Evolutionary conservation across 345 rosid genomes (phyloP).

Genomic region (Corymbia maculata): DNA sequence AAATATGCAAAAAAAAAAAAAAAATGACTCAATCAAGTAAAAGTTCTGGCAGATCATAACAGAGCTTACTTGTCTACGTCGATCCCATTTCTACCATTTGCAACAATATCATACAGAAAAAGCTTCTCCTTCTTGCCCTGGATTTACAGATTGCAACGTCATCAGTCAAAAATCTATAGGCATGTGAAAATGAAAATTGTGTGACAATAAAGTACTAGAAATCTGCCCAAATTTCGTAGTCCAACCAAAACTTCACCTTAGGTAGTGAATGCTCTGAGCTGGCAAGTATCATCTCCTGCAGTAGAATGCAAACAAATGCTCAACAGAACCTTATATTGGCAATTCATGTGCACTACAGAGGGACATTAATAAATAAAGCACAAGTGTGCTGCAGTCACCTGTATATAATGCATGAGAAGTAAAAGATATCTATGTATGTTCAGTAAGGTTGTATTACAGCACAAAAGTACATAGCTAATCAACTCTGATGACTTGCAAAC

Average conservation of each 20-base stretch:
- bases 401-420: not conserved
- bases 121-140: conserved; percentile 55
- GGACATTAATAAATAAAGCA: not conserved
- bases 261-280: conserved; percentile 48
- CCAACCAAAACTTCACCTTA: conserved; percentile 28
- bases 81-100: conserved; percentile 95
- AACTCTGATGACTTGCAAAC: not conserved
- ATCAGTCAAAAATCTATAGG: not conserved
- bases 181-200: not conserved
- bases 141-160: not conserved
- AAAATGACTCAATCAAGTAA: conserved; percentile 1
- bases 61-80: conserved; percentile 82
- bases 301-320: not conserved
- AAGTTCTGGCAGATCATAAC: not conserved
- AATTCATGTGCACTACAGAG: not conserved
- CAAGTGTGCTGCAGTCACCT: not conserved
- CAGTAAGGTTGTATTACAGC: not conserved
- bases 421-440: not conserved
- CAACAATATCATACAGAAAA: conserved; percentile 91
- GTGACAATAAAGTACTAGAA: not conserved
- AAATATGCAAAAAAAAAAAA: not conserved
- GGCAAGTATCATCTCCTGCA: conserved; percentile 88
- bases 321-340: not conserved
- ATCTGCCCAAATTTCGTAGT: not conserved
- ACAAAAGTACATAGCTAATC: not conserved